Evolutionary conservation across 257 asterid genomes (phyloP).

Genomic region (Verbena officinalis): DNA sequence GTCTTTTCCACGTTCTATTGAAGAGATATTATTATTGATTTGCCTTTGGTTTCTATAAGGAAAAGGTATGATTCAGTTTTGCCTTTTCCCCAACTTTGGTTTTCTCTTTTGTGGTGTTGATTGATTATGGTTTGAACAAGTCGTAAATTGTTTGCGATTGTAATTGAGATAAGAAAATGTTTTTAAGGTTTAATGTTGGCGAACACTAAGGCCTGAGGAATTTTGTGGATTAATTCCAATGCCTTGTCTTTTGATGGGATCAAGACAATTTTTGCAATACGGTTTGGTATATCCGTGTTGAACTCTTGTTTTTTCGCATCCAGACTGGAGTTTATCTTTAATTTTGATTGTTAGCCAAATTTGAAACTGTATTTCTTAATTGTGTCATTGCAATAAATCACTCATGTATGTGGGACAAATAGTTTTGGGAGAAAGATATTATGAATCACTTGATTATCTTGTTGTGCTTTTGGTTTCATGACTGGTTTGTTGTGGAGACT

Average conservation of each 20-base stretch:
- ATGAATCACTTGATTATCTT: constrained; percentile 1
- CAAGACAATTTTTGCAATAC: background rate
- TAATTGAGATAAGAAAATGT: background rate
- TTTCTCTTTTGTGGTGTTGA: background rate
- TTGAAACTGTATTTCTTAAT: background rate
- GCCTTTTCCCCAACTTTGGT: background rate
- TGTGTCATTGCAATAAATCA: background rate
- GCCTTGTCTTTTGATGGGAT: constrained; percentile 1
- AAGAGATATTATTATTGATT: constrained; percentile 19
- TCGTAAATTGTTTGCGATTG: constrained; percentile 6
- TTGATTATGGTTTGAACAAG: constrained; percentile 7
- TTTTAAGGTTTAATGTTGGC: background rate
- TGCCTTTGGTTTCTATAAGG: constrained; percentile 24
- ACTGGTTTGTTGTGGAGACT: background rate
- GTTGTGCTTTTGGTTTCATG: background rate
- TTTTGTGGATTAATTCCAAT: background rate
- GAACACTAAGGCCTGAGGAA: background rate
- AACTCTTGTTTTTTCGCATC: background rate
- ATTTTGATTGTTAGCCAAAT: background rate
- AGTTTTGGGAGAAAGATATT: background rate
- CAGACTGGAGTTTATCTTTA: background rate
- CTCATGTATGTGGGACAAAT: background rate
- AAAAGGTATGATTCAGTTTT: constrained; percentile 14
- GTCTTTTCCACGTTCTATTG: background rate
- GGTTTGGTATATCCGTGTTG: background rate